These are phyloP conservation scores for Paulownia fortunei DNA, from an alignment of 257 asterid genomes.

Conservation along the genomic window DNA sequence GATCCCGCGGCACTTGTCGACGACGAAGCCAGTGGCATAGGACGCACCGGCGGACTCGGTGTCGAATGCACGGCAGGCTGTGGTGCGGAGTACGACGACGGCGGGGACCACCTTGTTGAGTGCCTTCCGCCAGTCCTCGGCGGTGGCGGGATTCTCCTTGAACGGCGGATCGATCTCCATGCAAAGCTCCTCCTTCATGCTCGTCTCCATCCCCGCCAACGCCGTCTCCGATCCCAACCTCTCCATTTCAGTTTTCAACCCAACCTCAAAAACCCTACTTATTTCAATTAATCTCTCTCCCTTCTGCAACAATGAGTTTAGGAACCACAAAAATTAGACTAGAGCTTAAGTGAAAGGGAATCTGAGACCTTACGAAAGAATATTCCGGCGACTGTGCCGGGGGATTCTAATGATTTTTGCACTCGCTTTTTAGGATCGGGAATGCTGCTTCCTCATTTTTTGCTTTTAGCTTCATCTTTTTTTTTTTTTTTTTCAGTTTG, in stretches of 20 bases:
- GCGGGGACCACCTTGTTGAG: constrained; percentile 91
- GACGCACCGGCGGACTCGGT: constrained; percentile 95
- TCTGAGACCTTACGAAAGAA: neutral
- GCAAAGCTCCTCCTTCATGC: constrained; percentile 77
- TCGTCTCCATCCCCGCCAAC: constrained; percentile 62
- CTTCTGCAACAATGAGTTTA: neutral
- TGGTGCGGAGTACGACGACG: constrained; percentile 94
- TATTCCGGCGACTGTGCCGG: constrained; percentile 37
- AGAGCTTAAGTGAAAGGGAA: neutral
- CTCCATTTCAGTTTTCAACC: constrained; percentile 46
- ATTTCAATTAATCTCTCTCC: neutral
- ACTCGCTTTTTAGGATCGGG: constrained; percentile 16
- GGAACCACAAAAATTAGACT: neutral
- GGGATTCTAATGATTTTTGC: constrained; percentile 17
- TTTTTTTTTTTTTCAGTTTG: neutral
- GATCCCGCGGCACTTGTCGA: constrained; percentile 91
- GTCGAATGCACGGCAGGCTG: constrained; percentile 92
- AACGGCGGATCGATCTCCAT: constrained; percentile 94
- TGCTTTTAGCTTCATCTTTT: neutral
- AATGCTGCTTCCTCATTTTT: constrained; percentile 10
- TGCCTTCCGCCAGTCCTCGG: constrained; percentile 93
- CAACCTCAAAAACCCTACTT: constrained; percentile 48
- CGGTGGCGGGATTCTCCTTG: constrained; percentile 72
- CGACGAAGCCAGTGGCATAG: constrained; percentile 91
- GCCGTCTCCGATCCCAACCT: constrained; percentile 77